These are phyloP conservation scores for Kluyveromyces aestuarii DNA, from an alignment of 805 yeast species.

Conservation along the genomic window DNA sequence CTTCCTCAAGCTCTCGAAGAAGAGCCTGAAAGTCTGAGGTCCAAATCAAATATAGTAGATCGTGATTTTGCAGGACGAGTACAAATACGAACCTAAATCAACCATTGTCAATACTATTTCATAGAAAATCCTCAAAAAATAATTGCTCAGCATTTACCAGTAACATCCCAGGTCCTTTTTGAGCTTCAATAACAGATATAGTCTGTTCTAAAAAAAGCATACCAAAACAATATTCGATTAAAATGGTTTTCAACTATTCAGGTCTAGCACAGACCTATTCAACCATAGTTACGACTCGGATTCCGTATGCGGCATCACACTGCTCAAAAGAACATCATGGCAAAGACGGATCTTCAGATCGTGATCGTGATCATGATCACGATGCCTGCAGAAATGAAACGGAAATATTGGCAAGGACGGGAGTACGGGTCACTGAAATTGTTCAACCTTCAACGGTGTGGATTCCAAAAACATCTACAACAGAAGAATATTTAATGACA, in stretches of 20 bases:
- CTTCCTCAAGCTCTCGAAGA: not conserved
- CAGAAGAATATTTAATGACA: not conserved
- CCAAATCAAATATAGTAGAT: too few species aligned
- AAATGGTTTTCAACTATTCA: not conserved
- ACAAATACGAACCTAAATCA: too few species aligned
- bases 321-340: not conserved
- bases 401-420: not conserved
- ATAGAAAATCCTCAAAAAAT: too few species aligned
- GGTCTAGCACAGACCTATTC: not conserved
- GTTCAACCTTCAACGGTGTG: conserved; percentile 1
- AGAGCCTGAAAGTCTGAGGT: too few species aligned
- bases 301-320: not conserved
- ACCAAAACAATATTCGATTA: not conserved
- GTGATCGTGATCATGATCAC: too few species aligned
- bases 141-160: too few species aligned
- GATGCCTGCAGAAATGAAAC: not conserved
- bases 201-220: not conserved
- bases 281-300: not conserved
- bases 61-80: too few species aligned
- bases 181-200: not conserved
- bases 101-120: too few species aligned
- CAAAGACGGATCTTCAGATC: too few species aligned
- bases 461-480: not conserved
- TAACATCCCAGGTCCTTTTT: not conserved
- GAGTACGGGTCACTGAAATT: not conserved